A percentile compares a stretch with the other conserved stretches of the same genome.
Conservation (phyloP, 2,329 filamentous ascomycete species). For the Juglanconis juglandina region DNA sequence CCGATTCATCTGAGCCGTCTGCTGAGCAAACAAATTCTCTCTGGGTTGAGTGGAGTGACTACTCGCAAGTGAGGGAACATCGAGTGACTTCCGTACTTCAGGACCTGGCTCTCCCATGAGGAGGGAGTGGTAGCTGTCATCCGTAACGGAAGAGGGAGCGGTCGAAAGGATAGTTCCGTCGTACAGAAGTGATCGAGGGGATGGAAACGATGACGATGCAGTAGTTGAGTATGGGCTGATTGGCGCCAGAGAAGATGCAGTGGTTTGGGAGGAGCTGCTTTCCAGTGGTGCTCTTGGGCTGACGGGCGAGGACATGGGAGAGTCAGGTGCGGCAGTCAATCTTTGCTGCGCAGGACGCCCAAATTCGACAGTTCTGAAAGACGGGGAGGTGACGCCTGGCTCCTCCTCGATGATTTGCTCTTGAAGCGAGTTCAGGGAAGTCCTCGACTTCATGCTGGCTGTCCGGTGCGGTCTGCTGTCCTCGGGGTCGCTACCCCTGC, state of each 20-base stretch:
- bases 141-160: constrained; percentile 68
- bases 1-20: constrained; percentile 44
- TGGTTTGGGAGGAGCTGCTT: constrained; percentile 15
- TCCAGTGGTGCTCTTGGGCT: constrained; percentile 21
- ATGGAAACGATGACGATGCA: constrained; percentile 64
- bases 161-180: constrained; percentile 72
- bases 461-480: constrained; percentile 35
- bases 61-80: constrained; percentile 71
- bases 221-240: constrained; percentile 60
- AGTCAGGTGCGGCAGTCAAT: constrained; percentile 28
- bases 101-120: constrained; percentile 72
- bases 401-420: constrained; percentile 52
- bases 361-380: constrained; percentile 17
- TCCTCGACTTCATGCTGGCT: constrained; percentile 44
- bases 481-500: constrained; percentile 45
- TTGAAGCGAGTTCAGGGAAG: constrained; percentile 48
- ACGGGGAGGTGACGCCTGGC: constrained; percentile 32
- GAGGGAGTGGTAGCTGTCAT: constrained; percentile 69
- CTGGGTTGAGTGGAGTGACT: constrained; percentile 75
- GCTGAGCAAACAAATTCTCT: constrained; percentile 53
- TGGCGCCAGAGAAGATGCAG: constrained; percentile 42
- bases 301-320: constrained; percentile 18
- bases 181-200: constrained; percentile 66
- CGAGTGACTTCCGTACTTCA: constrained; percentile 65
- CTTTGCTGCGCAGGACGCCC: constrained; percentile 12